Base-by-base conservation (phyloP, 192 early-diverging fungal species). In the Allomyces macrogynus region DNA sequence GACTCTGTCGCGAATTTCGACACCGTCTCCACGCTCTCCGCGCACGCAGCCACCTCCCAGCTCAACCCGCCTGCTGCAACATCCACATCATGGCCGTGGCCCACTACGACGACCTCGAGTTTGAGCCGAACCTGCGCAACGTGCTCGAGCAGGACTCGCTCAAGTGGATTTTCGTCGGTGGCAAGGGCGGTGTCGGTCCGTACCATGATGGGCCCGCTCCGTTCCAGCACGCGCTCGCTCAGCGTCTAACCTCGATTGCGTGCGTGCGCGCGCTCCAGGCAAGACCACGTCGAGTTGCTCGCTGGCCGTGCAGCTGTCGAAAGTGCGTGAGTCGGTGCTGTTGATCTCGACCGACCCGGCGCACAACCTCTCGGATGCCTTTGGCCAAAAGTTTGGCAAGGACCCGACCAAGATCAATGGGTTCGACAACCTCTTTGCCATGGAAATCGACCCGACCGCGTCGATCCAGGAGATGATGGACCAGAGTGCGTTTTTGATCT, bases 361-460 rank as follows among this genome's bases (percentile, higher is more conserved):
- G 40, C 96, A 99, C 83, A 99, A 99, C 74, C 77, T 99, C 68
- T 95, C 92, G 9, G 94, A 99, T 76, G 94, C 94, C 25, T 97
- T 96, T 81, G 88, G 92, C 66, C 96, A 99, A 84, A 99, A 97
- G 81, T 99, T 99, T 70, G 82, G 86, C 69, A 97, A 97, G 72
- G 86, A 89, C 67, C 94, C 96, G 4, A 92, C 90, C 24, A 78
- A 91, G 49, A 89, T 99, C 27, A 89, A 90, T 61, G 96, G 96
- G 20, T 95, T 95, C 73, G 77, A 79, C 62, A 99, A 99, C 80
- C 76, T 99, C 27, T 96, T 77, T 77, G 93, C 93, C 62, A 99
- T 99, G 96, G 96, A 99, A 92, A 99, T 99, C 72, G 96, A 99
- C 71, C 96, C 96, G 22, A 91, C 87, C 23, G 90, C 89, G 44